phyloP scores from a whole-genome alignment of 495 filamentous ascomycete genomes.

The Saxophila tyrrhenica region DNA sequence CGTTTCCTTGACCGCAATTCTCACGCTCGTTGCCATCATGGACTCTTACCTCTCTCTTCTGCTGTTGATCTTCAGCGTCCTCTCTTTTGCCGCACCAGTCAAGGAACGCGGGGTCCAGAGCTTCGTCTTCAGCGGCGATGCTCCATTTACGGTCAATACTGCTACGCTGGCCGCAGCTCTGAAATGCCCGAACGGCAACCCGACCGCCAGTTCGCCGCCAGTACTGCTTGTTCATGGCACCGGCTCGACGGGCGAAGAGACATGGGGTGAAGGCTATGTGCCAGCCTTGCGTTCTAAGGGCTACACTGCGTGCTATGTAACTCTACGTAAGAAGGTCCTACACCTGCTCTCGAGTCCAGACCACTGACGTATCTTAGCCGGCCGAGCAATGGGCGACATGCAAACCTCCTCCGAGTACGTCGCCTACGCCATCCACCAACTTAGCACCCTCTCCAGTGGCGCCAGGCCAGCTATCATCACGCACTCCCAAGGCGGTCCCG shows the following conservation, averaged over 20 bases:
- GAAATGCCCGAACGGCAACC: slow-evolving; percentile 16
- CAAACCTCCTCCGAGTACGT: slow-evolving; percentile 14
- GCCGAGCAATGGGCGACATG: slow-evolving; percentile 19
- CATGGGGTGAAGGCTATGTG: slow-evolving; percentile 15
- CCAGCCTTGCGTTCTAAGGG: slow-evolving; percentile 13
- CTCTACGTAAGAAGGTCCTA: slow-evolving; percentile 6
- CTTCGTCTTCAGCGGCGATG: slow-evolving; percentile 13
- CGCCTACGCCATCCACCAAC: slow-evolving; percentile 12
- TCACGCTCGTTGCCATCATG: not conserved
- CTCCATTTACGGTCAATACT: slow-evolving; percentile 10
- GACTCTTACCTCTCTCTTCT: not conserved
- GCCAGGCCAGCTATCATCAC: slow-evolving; percentile 22
- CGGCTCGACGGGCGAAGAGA: slow-evolving; percentile 10
- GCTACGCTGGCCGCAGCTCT: slow-evolving; percentile 12
- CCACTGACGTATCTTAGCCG: slow-evolving; percentile 1
- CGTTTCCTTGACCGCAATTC: not conserved
- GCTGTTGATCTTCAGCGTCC: not conserved
- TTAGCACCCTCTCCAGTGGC: slow-evolving; percentile 12
- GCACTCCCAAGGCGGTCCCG: slow-evolving; percentile 39
- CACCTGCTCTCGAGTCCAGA: not conserved
- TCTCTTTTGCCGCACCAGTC: slow-evolving; percentile 6
- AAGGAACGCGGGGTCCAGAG: not conserved
- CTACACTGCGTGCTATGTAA: slow-evolving; percentile 18
- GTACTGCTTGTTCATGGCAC: slow-evolving; percentile 18
- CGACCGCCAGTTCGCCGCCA: slow-evolving; percentile 5